Evolutionary conservation across 257 asterid species (phyloP).

Genomic region (Linderniella brevidens): DNA sequence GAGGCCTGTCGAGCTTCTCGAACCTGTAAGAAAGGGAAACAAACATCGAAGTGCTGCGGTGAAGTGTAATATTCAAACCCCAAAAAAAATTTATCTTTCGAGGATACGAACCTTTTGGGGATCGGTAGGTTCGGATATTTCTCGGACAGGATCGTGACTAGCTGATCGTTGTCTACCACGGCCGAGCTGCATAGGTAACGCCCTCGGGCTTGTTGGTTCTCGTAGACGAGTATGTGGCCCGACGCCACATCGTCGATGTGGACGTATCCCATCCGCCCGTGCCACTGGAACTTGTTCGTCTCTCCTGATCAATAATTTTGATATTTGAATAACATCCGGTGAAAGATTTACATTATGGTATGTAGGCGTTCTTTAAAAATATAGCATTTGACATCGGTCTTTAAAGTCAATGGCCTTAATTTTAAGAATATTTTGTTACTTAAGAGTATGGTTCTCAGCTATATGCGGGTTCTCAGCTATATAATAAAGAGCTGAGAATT

Average conservation of each 20-base stretch:
- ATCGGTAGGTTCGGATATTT: constrained; percentile 53
- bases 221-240: constrained; percentile 57
- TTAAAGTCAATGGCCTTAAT: too few species aligned
- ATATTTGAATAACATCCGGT: not conserved
- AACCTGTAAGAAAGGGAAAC: constrained; percentile 62
- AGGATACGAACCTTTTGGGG: constrained; percentile 43
- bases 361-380: too few species aligned
- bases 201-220: constrained; percentile 40
- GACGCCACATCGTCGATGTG: constrained; percentile 82
- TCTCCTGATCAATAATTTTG: constrained; percentile 48
- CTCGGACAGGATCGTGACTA: constrained; percentile 29
- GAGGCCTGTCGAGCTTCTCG: constrained; percentile 34
- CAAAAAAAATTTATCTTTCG: too few species aligned
- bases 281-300: constrained; percentile 44
- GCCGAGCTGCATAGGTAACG: constrained; percentile 62
- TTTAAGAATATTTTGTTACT: too few species aligned
- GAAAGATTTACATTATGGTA: too few species aligned
- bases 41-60: too few species aligned
- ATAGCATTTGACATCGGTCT: too few species aligned
- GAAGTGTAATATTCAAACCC: too few species aligned
- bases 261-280: constrained; percentile 93
- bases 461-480: too few species aligned
- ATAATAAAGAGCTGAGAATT: too few species aligned
- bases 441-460: too few species aligned
- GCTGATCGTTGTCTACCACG: constrained; percentile 42